Evolutionary conservation across 2,329 filamentous ascomycete species (phyloP).

Genomic region (Cladophialophora yegresii): DNA sequence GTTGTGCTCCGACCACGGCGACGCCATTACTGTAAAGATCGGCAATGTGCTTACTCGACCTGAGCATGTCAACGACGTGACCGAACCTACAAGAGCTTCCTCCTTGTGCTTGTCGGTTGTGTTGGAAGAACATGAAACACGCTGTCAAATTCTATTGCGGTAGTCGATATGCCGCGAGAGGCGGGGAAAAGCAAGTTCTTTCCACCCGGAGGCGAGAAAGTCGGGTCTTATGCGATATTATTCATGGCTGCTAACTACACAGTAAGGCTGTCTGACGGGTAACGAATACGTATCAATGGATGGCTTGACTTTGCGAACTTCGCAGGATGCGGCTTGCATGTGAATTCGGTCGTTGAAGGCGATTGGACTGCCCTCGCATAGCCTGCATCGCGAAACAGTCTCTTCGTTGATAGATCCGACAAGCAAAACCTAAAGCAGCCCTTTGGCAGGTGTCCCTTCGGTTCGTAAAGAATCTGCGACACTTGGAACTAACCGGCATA

Average conservation of each 20-base stretch:
- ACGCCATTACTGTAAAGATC: neutral
- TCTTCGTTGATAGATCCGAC: neutral
- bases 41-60: neutral
- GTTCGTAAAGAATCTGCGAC: neutral
- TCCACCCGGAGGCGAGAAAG: conserved; percentile 24
- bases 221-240: conserved; percentile 5
- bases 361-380: neutral
- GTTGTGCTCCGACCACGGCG: neutral
- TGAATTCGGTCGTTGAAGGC: conserved; percentile 3
- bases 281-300: conserved; percentile 10
- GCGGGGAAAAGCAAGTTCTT: conserved; percentile 28
- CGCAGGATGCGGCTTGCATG: conserved; percentile 11
- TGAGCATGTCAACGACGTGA: neutral
- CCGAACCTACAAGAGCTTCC: conserved; percentile 1
- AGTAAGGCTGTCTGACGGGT: neutral
- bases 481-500: neutral
- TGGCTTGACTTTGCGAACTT: neutral
- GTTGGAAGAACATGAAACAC: conserved; percentile 30
- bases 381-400: neutral
- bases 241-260: conserved; percentile 8
- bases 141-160: conserved; percentile 8
- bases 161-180: conserved; percentile 4
- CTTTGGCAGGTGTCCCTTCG: neutral
- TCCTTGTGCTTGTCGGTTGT: neutral
- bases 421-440: neutral